Base-by-base conservation (phyloP, 495 filamentous ascomycete species). In the Aspergillus ostianus region DNA sequence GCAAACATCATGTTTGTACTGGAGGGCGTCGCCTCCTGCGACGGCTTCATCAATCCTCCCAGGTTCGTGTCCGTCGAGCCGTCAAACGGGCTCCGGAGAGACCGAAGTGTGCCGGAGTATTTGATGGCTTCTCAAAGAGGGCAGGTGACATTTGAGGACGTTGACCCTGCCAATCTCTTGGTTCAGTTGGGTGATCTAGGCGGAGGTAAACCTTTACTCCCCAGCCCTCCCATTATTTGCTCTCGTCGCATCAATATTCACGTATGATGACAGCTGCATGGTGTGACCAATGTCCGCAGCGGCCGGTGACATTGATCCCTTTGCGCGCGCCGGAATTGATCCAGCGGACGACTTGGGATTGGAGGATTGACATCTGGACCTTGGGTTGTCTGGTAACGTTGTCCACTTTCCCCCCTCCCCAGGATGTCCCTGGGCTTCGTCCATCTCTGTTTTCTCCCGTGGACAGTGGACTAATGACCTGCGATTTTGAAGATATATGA, bases 241-340 rank as follows among this genome's bases (percentile, higher is more conserved):
- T 41, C 13, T 13, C 3, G 36, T 15, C 13, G 3, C 36, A 15
- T 41, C 12, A 17, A 41, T 41, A 41, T 41, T 41, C 36, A 41
- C 36, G 13, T 47, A 30, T 52, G 36, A 59, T 27, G 2, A 59
- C 56, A 62, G 57, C 50, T 47, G 45, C 55, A 47, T 59, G 47
- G 59, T 46, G 54, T 29, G 13, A 13, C 8, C 45, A 53, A 50
- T 26, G 51, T 55, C 29, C 56, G 55, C 46, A 47, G 41, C 30
- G 17, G 41, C 57, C 67, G 10, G 61, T 67, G 12, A 64, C 62
- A 17, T 62, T 62, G n/a, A 53, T 36, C 19, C 59, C 54, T 29
- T 52, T 66, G 5, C 56, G 64, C n/a, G 64, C 61, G 51, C 67
- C 64, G 15, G 61, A 69, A 56, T 53, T 69, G 47, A 53, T 66